phyloP scores from a whole-genome alignment of 257 asterid genomes.

The Voacanga thouarsii region DNA sequence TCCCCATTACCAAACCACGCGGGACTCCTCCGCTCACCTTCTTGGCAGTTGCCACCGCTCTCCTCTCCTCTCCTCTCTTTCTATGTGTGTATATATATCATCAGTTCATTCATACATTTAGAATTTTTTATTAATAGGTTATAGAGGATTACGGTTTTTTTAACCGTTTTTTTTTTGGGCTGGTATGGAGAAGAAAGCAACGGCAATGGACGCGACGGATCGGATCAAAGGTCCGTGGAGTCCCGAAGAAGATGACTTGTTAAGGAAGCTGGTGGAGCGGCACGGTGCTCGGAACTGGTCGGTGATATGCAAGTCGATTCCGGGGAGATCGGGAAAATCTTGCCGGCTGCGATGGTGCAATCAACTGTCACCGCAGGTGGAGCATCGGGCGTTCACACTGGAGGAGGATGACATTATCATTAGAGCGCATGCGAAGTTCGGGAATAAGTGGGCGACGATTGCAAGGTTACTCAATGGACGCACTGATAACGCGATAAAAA shows the following conservation, averaged over 20 bases:
- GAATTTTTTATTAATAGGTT: not conserved
- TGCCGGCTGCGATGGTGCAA: slow-evolving; percentile 58
- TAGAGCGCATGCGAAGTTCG: slow-evolving; percentile 34
- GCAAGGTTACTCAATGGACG: slow-evolving; percentile 39
- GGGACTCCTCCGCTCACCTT: not conserved
- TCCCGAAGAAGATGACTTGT: slow-evolving; percentile 38
- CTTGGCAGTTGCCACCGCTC: not conserved
- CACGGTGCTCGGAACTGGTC: slow-evolving; percentile 57
- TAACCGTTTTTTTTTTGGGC: not conserved
- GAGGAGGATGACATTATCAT: slow-evolving; percentile 48
- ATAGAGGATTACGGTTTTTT: slow-evolving; percentile 15
- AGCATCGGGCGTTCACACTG: slow-evolving; percentile 42
- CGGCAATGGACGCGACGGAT: slow-evolving; percentile 10
- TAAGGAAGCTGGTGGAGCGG: slow-evolving; percentile 32
- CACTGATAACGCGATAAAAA: slow-evolving; percentile 48
- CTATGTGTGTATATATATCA: not conserved
- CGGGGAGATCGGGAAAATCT: slow-evolving; percentile 57
- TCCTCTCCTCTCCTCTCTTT: not conserved
- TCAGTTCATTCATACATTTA: too few species aligned
- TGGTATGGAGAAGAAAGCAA: not conserved
- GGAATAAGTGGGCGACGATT: slow-evolving; percentile 49
- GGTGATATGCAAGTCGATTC: slow-evolving; percentile 37
- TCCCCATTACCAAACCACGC: not conserved
- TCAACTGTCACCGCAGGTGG: slow-evolving; percentile 55
- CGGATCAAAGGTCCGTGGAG: slow-evolving; percentile 57